A percentile compares a stretch with the other conserved stretches of the same genome.
These are phyloP conservation scores for Hypoxylon sp. DNA, from an alignment of 2,329 filamentous ascomycete genomes.

Conservation along the genomic window DNA sequence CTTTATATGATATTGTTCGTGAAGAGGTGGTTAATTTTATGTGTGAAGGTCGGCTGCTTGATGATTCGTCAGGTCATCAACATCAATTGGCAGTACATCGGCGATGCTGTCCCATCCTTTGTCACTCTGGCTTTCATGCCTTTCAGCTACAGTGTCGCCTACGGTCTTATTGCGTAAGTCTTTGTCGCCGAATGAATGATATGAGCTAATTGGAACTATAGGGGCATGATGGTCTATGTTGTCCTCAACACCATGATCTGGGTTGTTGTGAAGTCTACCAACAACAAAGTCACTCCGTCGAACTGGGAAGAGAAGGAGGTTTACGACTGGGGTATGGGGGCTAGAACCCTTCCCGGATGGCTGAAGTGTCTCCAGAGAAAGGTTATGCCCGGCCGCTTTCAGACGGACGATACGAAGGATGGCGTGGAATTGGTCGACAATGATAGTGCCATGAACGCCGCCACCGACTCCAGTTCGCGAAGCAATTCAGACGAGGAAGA, in stretches of 20 bases:
- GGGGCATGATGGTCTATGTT: constrained; percentile 69
- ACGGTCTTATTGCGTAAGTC: constrained; percentile 80
- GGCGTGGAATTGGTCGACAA: constrained; percentile 53
- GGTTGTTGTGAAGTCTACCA: constrained; percentile 62
- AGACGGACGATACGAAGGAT: constrained; percentile 48
- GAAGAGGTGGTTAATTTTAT: constrained; percentile 10
- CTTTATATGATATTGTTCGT: neutral
- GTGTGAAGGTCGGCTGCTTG: constrained; percentile 75
- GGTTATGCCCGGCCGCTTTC: constrained; percentile 38
- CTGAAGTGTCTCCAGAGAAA: constrained; percentile 59
- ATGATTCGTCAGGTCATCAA: constrained; percentile 83
- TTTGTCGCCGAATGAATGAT: neutral
- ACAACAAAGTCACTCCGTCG: constrained; percentile 64
- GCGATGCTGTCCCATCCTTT: constrained; percentile 82
- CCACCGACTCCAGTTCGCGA: constrained; percentile 51
- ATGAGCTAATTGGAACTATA: constrained; percentile 37
- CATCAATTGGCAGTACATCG: constrained; percentile 83
- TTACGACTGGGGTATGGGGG: constrained; percentile 68
- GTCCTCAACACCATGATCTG: constrained; percentile 68
- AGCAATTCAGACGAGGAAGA: constrained; percentile 50
- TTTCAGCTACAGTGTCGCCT: constrained; percentile 84
- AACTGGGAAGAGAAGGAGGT: constrained; percentile 69
- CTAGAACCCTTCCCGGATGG: constrained; percentile 71
- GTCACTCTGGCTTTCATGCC: constrained; percentile 82
- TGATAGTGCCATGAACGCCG: constrained; percentile 48